Conservation (phyloP, 345 rosid genomes). For the Brassica rapa region DNA sequence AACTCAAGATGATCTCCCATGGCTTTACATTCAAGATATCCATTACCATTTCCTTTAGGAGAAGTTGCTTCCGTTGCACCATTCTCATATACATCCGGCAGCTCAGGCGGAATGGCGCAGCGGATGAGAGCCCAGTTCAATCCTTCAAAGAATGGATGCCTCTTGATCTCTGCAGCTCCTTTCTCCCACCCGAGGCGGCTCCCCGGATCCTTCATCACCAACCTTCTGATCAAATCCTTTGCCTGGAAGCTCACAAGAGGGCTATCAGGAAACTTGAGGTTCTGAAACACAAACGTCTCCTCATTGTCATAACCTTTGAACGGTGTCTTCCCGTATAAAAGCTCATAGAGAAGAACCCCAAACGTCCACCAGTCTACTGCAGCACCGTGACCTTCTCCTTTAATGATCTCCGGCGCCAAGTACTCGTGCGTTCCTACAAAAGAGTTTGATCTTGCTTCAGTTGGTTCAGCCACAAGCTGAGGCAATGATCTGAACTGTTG, state of each 20-base stretch:
- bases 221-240: slow-evolving; percentile 68
- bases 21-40: slow-evolving; percentile 68
- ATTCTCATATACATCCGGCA: slow-evolving; percentile 57
- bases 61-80: slow-evolving; percentile 45
- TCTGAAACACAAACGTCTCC: slow-evolving; percentile 68
- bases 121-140: slow-evolving; percentile 93
- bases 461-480: slow-evolving; percentile 94
- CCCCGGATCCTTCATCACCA: slow-evolving; percentile 87
- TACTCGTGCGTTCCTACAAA: slow-evolving; percentile 98
- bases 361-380: slow-evolving; percentile 99
- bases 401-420: slow-evolving; percentile 93
- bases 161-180: slow-evolving; percentile 93
- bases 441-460: slow-evolving; percentile 91
- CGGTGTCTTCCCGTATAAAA: slow-evolving; percentile 82
- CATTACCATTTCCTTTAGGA: slow-evolving; percentile 42
- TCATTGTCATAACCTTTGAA: slow-evolving; percentile 82
- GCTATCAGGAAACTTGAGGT: slow-evolving; percentile 76
- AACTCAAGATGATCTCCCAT: slow-evolving; percentile 86
- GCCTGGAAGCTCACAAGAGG: slow-evolving; percentile 81
- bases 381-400: slow-evolving; percentile 96
- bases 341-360: slow-evolving; percentile 84
- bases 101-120: slow-evolving; percentile 78
- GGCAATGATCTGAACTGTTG: slow-evolving; percentile 62
- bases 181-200: slow-evolving; percentile 74
- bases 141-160: slow-evolving; percentile 87